Evolutionary conservation across 148 eudicot species (phyloP), one percentile per base, ranked within the genome.

Genomic region (Camellia granthamiana): DNA sequence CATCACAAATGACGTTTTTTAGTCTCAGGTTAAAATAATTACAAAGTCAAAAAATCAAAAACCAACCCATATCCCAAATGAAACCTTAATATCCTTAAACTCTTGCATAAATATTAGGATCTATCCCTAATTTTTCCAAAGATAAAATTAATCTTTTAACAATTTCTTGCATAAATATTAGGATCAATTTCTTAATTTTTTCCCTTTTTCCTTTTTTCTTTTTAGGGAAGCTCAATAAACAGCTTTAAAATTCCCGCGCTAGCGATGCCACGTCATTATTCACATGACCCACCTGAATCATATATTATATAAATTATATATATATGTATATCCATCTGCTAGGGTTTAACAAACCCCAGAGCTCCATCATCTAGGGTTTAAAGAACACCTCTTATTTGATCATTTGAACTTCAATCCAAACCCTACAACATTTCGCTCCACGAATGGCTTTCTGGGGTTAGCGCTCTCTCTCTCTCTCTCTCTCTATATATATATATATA

Each of bases 381-480:
- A 64, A 42, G 5, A 14, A 49, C 78, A 16, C 9, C 16, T 75
- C 49, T 75, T 23, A 30, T 74, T 14, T 16, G 7, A 41, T 19
- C 44, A 6, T 6, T 61, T n/a, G 55, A 49, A 6, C 70, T 46
- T 61, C n/a, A 9, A 18, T 56, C 38, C 1, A 10, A 56, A 64
- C n/a, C 19, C 65, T 19, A 0, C 30, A 30, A 6, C 60, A 8
- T 54, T 19, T 66, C 70, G 6, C 51, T 46, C 0, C 3, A 59
- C 1, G 15, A 44, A 85, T 85, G 88, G 86, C 85, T 65, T 86
- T 86, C 81, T 86, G 86, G 88, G 88, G 86, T 86, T 15, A 47
- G 74, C 74, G 58, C 56, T 51, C 75, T 42, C 68, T 61, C 64
- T 70, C 82, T 73, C 72, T 73, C 63, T 74, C 72, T 80, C 54